Conservation (phyloP, 1,284 basidiomycete genomes). For the Cutaneotrichosporon daszewskae region DNA sequence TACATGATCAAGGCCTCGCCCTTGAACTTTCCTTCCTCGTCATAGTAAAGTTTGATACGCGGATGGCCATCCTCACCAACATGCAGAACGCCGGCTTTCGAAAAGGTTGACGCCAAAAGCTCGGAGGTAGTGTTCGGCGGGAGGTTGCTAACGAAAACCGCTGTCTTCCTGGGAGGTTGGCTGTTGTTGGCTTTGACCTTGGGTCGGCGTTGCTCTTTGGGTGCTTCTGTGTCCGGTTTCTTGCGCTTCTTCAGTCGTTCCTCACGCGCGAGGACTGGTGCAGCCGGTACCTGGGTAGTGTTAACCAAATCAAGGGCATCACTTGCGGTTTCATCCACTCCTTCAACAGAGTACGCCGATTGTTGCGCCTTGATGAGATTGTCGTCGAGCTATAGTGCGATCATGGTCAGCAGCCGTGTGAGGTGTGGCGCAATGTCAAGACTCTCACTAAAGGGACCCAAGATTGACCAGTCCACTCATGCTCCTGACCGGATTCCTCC, state of each 20-base stretch:
- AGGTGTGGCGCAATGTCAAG: neutral
- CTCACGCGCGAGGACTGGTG: constrained; percentile 68
- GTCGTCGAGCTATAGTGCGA: constrained; percentile 63
- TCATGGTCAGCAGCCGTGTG: neutral
- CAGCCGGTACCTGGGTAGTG: constrained; percentile 64
- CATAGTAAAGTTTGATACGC: constrained; percentile 89
- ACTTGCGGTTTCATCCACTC: constrained; percentile 83
- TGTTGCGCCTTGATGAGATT: constrained; percentile 78
- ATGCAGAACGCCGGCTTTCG: constrained; percentile 84
- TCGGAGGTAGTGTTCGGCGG: constrained; percentile 69
- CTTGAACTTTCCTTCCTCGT: constrained; percentile 81
- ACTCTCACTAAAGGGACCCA: constrained; percentile 76
- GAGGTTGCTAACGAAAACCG: constrained; percentile 82
- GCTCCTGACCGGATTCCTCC: constrained; percentile 70
- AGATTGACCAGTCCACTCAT: constrained; percentile 72
- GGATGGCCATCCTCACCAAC: constrained; percentile 82
- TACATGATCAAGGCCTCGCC: constrained; percentile 95
- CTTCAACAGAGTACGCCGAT: constrained; percentile 80
- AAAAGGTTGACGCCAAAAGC: constrained; percentile 75
- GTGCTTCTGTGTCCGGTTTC: constrained; percentile 35
- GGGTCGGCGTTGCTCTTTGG: constrained; percentile 50
- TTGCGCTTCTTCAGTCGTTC: constrained; percentile 56
- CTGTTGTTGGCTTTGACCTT: constrained; percentile 45
- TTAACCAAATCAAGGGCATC: neutral
- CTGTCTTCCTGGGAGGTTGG: constrained; percentile 63